phyloP scores from a whole-genome alignment of 306 rosid species.

The cucumber (Cucumis sativus) region DNA sequence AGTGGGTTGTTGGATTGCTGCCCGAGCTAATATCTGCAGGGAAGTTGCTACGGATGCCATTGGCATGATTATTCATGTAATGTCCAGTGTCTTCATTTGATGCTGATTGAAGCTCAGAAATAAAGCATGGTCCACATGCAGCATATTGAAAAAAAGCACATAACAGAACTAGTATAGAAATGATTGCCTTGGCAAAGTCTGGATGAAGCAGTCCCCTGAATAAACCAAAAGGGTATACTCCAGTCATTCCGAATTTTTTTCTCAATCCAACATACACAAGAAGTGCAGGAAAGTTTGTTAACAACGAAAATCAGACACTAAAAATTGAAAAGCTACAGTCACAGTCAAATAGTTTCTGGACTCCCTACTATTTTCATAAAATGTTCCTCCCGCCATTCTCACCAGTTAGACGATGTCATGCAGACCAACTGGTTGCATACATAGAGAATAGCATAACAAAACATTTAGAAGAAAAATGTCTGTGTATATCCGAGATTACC shows the following conservation, averaged over 20 bases:
- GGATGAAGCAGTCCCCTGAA: constrained; percentile 45
- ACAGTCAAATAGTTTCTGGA: neutral
- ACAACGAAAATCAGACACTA: neutral
- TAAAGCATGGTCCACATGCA: constrained; percentile 33
- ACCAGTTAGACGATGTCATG: neutral
- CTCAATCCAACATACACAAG: neutral
- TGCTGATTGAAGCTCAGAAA: constrained; percentile 27
- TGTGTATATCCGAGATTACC: neutral
- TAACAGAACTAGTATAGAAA: constrained; percentile 34
- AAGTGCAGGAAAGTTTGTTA: neutral
- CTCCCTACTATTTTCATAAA: neutral
- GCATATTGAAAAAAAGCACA: constrained; percentile 28
- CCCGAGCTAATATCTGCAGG: constrained; percentile 24
- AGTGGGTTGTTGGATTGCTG: constrained; percentile 16
- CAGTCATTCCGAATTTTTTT: constrained; percentile 9
- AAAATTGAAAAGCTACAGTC: neutral
- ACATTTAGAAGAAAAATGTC: neutral
- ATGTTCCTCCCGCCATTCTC: neutral
- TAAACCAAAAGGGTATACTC: constrained; percentile 16
- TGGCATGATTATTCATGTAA: constrained; percentile 20
- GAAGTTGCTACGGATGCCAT: constrained; percentile 17
- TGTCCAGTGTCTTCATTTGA: constrained; percentile 38
- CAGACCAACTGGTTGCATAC: neutral
- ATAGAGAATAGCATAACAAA: neutral
- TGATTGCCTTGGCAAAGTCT: constrained; percentile 15